Evolutionary conservation across 345 rosid species (phyloP), one percentile per base, ranked within the genome.

Genomic region (Hibiscus tridactylites): DNA sequence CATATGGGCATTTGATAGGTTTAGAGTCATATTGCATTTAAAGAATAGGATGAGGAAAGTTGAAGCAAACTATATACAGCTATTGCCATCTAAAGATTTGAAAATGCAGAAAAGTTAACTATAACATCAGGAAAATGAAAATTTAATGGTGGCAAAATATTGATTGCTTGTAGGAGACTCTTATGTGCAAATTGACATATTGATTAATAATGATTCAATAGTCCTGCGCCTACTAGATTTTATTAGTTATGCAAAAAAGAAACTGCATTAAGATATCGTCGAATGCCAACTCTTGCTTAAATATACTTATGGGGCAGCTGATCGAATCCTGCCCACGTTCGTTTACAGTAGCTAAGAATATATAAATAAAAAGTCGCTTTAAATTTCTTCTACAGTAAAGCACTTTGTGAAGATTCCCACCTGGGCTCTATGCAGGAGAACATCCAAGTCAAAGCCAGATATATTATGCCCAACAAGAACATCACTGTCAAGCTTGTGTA

Each of bases 361-460:
- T 26, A 5, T 42, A 49, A 3, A n/a, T 19, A 13, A 37, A 49
- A n/a, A n/a, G 62, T 28, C 52, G 8, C 31, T 61, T 57, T 9
- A 47, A 67, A n/a, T 29, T 31, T 15, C 29, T 65, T 33, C 12
- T 26, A 31, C 61, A 31, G 52, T 61, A 65, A 76, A 72, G 71
- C 47, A 65, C 63, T 58, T 54, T 26, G 73, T 77, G 62, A 50
- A 56, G 44, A 77, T 61, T 63, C 80, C 61, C 68, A 90, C 99
- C 96, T 92, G 96, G 54, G 91, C 83, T 85, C 99, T 88, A 66
- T 92, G 93, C 46, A 95, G 92, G 76, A 95, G 93, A 77, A 95
- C 92, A 80, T 92, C 96, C 79, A 95, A 84, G 82, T 95, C 99
- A 88, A 90, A 95, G 63, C 99, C 96, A 79, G 99, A 95, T 85